These are phyloP conservation scores for Metschnikowia baotianmanensis DNA, from an alignment of 805 yeast species.

Conservation along the genomic window DNA sequence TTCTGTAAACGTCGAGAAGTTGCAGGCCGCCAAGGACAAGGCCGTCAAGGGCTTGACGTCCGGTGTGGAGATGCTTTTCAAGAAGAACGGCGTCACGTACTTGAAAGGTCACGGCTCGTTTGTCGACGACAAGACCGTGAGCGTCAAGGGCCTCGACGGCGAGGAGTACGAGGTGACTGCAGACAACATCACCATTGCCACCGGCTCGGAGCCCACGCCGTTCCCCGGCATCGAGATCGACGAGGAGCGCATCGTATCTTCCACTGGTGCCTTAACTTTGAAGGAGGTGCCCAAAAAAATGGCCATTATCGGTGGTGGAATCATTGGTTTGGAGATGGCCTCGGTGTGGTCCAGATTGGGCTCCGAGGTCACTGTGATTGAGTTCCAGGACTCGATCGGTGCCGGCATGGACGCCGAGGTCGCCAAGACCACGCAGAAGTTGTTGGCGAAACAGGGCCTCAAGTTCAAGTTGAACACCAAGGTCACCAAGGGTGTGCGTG, in stretches of 20 bases:
- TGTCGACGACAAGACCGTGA: constrained; percentile 71
- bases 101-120: constrained; percentile 92
- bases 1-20: constrained; percentile 66
- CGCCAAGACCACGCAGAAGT: constrained; percentile 83
- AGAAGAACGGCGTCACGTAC: constrained; percentile 92
- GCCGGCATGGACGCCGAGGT: constrained; percentile 99
- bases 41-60: constrained; percentile 87
- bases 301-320: constrained; percentile 98
- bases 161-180: constrained; percentile 74
- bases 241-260: constrained; percentile 94
- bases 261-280: constrained; percentile 86
- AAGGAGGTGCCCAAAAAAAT: constrained; percentile 89
- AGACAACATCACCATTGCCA: constrained; percentile 89
- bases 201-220: constrained; percentile 98
- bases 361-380: constrained; percentile 90
- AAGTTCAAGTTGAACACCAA: constrained; percentile 91
- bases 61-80: constrained; percentile 92
- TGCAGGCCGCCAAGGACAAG: constrained; percentile 90
- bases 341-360: constrained; percentile 97
- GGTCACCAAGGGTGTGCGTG: constrained; percentile 81
- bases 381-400: constrained; percentile 88
- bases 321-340: constrained; percentile 99
- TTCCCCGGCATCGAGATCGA: constrained; percentile 98
- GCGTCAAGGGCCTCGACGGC: constrained; percentile 86
- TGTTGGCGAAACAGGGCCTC: constrained; percentile 91